Evolutionary conservation across 768 basidiomycete genomes (phyloP), one percentile per base, ranked within the genome.

Genomic region (Lactarius hatsudake): DNA sequence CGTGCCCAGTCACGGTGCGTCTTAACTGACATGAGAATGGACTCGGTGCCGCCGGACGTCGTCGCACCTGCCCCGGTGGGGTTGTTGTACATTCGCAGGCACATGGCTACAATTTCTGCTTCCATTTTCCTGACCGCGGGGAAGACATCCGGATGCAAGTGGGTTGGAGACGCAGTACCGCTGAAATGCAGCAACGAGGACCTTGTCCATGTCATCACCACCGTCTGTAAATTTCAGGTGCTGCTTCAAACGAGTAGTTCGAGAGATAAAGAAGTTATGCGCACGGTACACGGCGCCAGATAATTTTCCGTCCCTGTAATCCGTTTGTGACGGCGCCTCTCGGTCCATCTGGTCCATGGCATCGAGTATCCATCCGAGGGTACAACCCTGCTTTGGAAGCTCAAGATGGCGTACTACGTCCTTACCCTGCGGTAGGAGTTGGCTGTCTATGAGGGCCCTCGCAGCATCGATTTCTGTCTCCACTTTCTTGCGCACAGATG

Each of bases 81-180:
- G 69, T 89, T 88, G 73, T 93, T 88, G 79, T 90, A 98, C 82
- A 96, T 81, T 65, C 84, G 83, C 57, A 96, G 81, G 68, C 88
- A 91, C 90, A 94, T 94, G 12, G 91, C 81, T 54, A 96, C 93
- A 32, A 96, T 85, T 73, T 98, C 96, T 18, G 94, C 92, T 73
- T 99, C 96, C 96, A 99, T 99, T 79, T 96, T 95, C 58, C 96
- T 84, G 13, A 97, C 79, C 0, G 92, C 89, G 1, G 96, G 96
- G 78, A 97, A 97, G 54, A 95, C 87, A 64, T 95, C 93, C 0
- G 96, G 94, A 73, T 98, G 95, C 12, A 98, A 98, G 81, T 2
- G 95, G 94, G 73, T 96, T 95, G 32, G 91, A 90, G 60, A 94
- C 86, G 56, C 88, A 86, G 71, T 95, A 97, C 60, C 86, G 86